These are phyloP conservation scores for Penicillium taxi DNA, from an alignment of 495 filamentous ascomycete genomes.

Conservation along the genomic window DNA sequence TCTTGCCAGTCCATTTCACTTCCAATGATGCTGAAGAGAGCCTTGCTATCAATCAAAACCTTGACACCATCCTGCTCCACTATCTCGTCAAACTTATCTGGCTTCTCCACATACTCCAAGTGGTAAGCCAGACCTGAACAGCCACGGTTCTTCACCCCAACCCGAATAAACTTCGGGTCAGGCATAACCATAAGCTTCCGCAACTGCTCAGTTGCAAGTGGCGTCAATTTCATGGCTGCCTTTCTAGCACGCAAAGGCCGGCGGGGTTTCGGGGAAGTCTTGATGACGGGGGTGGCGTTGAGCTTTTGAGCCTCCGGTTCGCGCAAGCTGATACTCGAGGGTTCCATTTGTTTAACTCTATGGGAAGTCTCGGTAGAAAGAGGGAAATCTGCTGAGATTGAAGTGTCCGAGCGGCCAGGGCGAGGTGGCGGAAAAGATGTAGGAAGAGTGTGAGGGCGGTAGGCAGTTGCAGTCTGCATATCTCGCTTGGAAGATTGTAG, in stretches of 20 bases:
- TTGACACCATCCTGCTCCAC: conserved; percentile 95
- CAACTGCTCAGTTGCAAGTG: conserved; percentile 68
- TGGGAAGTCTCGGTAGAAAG: conserved; percentile 17
- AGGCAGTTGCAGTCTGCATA: conserved; percentile 65
- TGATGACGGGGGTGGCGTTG: conserved; percentile 29
- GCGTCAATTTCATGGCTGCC: conserved; percentile 81
- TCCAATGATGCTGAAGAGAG: conserved; percentile 93
- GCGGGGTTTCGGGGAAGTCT: conserved; percentile 38
- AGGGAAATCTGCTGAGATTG: conserved; percentile 51
- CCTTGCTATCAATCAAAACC: conserved; percentile 94
- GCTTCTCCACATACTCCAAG: conserved; percentile 88
- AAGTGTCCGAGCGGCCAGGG: conserved; percentile 53
- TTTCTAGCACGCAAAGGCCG: conserved; percentile 75
- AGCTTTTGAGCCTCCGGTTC: conserved; percentile 62
- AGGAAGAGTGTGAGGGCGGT: conserved; percentile 65
- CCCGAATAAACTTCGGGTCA: conserved; percentile 81
- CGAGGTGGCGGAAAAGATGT: conserved; percentile 58
- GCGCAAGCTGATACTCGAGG: conserved; percentile 32
- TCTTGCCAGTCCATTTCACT: conserved; percentile 99
- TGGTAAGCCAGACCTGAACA: conserved; percentile 95
- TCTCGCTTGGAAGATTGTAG: conserved; percentile 55
- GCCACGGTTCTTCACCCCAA: conserved; percentile 91
- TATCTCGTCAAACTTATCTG: conserved; percentile 78
- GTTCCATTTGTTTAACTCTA: conserved; percentile 13
- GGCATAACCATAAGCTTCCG: conserved; percentile 68